Conservation (phyloP, 306 rosid species). For the Glycyrrhiza uralensis region DNA sequence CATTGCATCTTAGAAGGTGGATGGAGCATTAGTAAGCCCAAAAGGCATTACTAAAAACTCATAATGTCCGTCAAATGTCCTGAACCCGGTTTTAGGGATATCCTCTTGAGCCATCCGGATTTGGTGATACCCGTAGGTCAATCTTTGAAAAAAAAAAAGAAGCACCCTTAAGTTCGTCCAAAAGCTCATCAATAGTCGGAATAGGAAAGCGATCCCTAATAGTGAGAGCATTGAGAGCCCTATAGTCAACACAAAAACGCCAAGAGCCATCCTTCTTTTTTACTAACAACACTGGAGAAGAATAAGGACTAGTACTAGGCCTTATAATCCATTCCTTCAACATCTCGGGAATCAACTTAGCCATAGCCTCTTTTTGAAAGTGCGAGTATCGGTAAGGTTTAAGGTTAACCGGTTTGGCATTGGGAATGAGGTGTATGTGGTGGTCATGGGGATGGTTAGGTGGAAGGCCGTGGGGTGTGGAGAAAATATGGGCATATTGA, state of each 20-base stretch:
- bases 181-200: neutral
- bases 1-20: neutral
- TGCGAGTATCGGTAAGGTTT: neutral
- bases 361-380: neutral
- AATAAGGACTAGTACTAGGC: neutral
- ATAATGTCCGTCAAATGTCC: no score
- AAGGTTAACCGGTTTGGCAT: neutral
- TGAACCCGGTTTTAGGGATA: neutral
- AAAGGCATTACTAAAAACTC: no score
- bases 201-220: neutral
- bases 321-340: neutral
- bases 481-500: neutral
- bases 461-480: neutral
- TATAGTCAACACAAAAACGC: no score
- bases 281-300: neutral
- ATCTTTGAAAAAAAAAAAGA: neutral
- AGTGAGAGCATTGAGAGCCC: neutral
- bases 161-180: no score
- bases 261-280: no score
- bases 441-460: neutral
- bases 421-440: neutral
- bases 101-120: no score
- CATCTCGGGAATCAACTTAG: neutral
- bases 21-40: neutral
- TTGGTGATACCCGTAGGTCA: neutral